phyloP scores from a whole-genome alignment of 495 filamentous ascomycete species.

The Delitschia confertaspora region DNA sequence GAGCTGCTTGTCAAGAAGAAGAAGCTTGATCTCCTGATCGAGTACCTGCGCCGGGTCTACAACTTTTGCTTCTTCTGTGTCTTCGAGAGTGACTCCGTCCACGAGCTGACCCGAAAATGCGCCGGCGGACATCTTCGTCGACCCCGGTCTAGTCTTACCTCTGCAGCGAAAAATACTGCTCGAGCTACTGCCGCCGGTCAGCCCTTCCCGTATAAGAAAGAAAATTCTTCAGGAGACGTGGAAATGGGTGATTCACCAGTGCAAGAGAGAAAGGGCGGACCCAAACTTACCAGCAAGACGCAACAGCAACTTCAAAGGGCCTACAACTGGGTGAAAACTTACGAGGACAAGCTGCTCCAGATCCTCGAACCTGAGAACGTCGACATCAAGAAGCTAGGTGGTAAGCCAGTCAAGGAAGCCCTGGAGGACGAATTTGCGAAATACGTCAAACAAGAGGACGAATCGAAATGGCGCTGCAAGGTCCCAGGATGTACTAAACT shows the following conservation, averaged over 20 bases:
- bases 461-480: constrained; percentile 92
- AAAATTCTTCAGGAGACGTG: constrained; percentile 48
- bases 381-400: constrained; percentile 80
- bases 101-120: constrained; percentile 90
- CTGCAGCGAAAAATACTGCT: constrained; percentile 74
- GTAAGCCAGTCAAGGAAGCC: constrained; percentile 75
- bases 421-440: constrained; percentile 78
- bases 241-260: constrained; percentile 45
- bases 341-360: constrained; percentile 90
- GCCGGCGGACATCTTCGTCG: constrained; percentile 92
- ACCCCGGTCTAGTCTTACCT: constrained; percentile 72
- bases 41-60: constrained; percentile 92
- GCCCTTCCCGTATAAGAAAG: constrained; percentile 71
- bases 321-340: constrained; percentile 99
- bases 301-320: constrained; percentile 89
- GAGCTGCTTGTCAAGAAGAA: constrained; percentile 91
- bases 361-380: constrained; percentile 83
- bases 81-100: constrained; percentile 93
- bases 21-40: constrained; percentile 87
- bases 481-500: constrained; percentile 91
- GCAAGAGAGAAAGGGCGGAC: constrained; percentile 46
- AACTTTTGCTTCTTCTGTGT: constrained; percentile 99
- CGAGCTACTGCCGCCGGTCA: constrained; percentile 69
- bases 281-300: constrained; percentile 58
- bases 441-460: constrained; percentile 92